phyloP scores from a whole-genome alignment of 164 flowering plant genomes.

The Umbilicus rupestris region DNA sequence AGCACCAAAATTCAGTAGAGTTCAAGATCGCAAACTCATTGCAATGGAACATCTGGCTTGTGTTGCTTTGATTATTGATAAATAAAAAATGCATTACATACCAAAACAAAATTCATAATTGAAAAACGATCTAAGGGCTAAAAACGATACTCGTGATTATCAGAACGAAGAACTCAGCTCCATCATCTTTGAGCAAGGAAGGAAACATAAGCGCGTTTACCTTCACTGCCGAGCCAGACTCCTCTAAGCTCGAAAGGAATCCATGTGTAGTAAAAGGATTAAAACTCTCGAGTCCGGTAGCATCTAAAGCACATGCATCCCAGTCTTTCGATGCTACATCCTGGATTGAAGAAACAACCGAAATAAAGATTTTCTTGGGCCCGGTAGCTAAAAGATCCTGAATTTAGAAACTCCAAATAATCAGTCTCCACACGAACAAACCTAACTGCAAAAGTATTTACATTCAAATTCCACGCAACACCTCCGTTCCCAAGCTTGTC shows the following conservation, averaged over 20 bases:
- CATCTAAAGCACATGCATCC: constrained; percentile 81
- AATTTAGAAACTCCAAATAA: constrained; percentile 4
- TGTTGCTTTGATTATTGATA: too few species aligned
- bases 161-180: neutral
- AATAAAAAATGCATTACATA: too few species aligned
- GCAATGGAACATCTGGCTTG: neutral
- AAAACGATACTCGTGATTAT: neutral
- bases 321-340: constrained; percentile 60
- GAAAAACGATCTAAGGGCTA: neutral
- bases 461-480: constrained; percentile 2
- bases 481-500: constrained; percentile 44
- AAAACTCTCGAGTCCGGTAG: constrained; percentile 49
- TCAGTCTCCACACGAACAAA: neutral
- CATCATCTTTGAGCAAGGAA: too few species aligned
- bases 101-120: too few species aligned
- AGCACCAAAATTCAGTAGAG: neutral
- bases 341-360: constrained; percentile 62
- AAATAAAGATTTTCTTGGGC: constrained; percentile 46
- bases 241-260: constrained; percentile 88
- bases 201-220: too few species aligned
- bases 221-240: constrained; percentile 73
- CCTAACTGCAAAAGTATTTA: neutral
- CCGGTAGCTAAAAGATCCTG: constrained; percentile 27
- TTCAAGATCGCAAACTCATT: neutral
- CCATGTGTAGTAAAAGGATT: constrained; percentile 85